Evolutionary conservation across 768 basidiomycete species (phyloP).

Genomic region (Lyophyllum decastes): DNA sequence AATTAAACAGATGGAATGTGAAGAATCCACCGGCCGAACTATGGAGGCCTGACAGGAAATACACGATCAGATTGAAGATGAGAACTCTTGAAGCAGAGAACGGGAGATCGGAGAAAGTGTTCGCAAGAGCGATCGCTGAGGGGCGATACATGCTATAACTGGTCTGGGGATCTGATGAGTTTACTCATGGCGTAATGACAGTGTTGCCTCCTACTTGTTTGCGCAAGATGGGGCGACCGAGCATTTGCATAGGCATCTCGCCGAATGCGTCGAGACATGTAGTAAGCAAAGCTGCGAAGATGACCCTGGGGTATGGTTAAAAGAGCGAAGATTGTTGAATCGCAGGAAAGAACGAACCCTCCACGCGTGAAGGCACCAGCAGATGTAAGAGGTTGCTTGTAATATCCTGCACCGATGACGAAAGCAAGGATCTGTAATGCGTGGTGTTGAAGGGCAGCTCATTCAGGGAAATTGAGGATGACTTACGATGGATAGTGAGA

Average conservation of each 20-base stretch:
- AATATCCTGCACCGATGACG: constrained; percentile 74
- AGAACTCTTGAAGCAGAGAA: constrained; percentile 63
- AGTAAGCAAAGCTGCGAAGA: constrained; percentile 71
- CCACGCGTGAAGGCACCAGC: constrained; percentile 88
- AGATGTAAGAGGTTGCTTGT: constrained; percentile 70
- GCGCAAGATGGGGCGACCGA: constrained; percentile 73
- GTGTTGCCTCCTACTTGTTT: constrained; percentile 47
- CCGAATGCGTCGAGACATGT: constrained; percentile 73
- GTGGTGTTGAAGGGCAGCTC: not conserved
- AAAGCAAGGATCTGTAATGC: constrained; percentile 50
- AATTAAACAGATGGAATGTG: constrained; percentile 67
- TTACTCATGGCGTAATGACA: not conserved
- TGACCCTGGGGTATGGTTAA: constrained; percentile 41
- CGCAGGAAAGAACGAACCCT: constrained; percentile 37
- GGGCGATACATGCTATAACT: constrained; percentile 68
- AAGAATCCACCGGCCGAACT: constrained; percentile 44
- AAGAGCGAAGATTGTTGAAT: not conserved
- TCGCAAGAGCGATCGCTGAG: constrained; percentile 63
- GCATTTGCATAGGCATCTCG: constrained; percentile 79
- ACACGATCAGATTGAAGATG: constrained; percentile 65
- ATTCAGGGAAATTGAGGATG: not conserved
- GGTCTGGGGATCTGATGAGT: constrained; percentile 33
- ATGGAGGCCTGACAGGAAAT: constrained; percentile 64
- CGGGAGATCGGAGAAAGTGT: constrained; percentile 68
- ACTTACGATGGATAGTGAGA: constrained; percentile 58